phyloP scores from a whole-genome alignment of 2,329 filamentous ascomycete genomes.

The Trichoderma lentiforme region DNA sequence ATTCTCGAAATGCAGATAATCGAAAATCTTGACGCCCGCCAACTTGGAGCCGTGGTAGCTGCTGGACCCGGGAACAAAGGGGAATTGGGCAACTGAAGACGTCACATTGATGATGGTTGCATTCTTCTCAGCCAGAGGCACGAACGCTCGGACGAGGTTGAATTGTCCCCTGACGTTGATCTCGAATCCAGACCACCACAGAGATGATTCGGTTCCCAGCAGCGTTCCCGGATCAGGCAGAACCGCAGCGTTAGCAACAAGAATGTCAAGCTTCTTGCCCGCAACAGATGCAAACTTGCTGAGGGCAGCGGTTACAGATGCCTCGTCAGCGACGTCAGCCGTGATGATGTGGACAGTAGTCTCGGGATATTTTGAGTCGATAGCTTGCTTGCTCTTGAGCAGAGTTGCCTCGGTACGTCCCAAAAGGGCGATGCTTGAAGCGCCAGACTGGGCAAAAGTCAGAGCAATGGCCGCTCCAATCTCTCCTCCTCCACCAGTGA shows the following conservation, averaged over 20 bases:
- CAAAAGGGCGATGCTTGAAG: slow-evolving; percentile 38
- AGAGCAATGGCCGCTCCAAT: slow-evolving; percentile 62
- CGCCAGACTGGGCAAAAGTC: slow-evolving; percentile 46
- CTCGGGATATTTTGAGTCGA: slow-evolving; percentile 44
- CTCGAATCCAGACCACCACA: slow-evolving; percentile 30
- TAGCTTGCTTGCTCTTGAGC: slow-evolving; percentile 36
- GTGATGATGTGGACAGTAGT: slow-evolving; percentile 42
- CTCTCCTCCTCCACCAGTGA: slow-evolving; percentile 62
- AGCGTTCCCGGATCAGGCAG: slow-evolving; percentile 21
- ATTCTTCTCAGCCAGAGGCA: slow-evolving; percentile 25
- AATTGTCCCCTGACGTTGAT: slow-evolving; percentile 32
- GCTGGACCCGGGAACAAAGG: slow-evolving; percentile 29
- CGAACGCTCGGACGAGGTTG: slow-evolving; percentile 29
- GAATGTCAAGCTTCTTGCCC: slow-evolving; percentile 36
- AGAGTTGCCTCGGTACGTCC: slow-evolving; percentile 37
- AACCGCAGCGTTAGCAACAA: slow-evolving; percentile 33
- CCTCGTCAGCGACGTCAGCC: slow-evolving; percentile 31
- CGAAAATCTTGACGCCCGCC: slow-evolving; percentile 36
- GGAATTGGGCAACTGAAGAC: slow-evolving; percentile 24
- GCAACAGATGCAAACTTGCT: slow-evolving; percentile 22
- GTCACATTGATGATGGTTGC: slow-evolving; percentile 29
- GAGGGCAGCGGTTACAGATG: slow-evolving; percentile 20
- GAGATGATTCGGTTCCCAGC: slow-evolving; percentile 21
- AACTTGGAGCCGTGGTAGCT: slow-evolving; percentile 43
- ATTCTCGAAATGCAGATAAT: slow-evolving; percentile 41